phyloP scores from a whole-genome alignment of 176 grass and related monocot species.

The Hyparrhenia diplandra region DNA sequence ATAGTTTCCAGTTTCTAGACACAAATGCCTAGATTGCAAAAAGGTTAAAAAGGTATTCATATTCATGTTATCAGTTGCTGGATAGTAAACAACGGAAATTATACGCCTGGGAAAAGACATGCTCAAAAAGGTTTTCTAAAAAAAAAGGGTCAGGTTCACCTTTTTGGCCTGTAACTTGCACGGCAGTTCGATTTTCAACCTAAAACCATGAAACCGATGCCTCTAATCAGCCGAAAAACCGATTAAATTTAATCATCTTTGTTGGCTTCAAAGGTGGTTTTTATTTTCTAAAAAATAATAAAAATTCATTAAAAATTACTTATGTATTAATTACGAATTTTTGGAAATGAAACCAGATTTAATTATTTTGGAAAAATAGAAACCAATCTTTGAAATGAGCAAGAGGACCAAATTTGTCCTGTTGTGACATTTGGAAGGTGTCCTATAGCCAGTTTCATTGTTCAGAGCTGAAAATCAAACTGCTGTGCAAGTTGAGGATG shows the following conservation, averaged over 20 bases:
- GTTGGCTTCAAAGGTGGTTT: background rate
- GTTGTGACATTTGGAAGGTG: background rate
- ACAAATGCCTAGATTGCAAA: background rate
- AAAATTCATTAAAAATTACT: background rate
- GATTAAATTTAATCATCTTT: background rate
- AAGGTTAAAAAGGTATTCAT: background rate
- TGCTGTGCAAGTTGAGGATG: background rate
- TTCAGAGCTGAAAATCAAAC: background rate
- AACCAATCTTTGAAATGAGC: background rate
- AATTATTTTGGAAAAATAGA: background rate
- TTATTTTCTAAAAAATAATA: background rate
- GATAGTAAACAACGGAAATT: background rate
- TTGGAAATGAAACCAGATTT: background rate
- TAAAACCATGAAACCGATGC: too few relatives aligned
- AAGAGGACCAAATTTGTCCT: background rate
- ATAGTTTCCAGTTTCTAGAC: background rate
- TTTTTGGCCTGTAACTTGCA: background rate
- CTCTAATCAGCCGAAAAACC: too few relatives aligned
- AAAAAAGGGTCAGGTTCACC: background rate
- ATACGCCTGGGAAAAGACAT: background rate
- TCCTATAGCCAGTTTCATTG: background rate
- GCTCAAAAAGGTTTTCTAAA: background rate
- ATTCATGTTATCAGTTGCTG: background rate
- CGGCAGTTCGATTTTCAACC: background rate
- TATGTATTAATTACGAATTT: background rate